Percentiles rank a stretch among this genome's conserved stretches.
Evolutionary conservation across 1,284 basidiomycete species (phyloP).

Genomic region (Malassezia japonica): DNA sequence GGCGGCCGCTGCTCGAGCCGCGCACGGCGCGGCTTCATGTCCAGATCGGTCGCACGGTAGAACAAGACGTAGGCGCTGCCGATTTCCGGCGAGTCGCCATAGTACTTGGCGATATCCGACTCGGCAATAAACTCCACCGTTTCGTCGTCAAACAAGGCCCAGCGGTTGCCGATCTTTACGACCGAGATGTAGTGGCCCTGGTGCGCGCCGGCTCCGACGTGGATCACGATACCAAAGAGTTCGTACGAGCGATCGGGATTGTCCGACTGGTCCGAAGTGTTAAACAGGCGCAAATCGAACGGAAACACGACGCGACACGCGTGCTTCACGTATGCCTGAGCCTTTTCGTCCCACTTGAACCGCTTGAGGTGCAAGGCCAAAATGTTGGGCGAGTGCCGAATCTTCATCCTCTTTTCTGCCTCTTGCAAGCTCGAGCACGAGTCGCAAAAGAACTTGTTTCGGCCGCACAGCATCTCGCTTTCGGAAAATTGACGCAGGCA

Average conservation of each 20-base stretch:
- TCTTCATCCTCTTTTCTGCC: conserved; percentile 97
- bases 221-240: conserved; percentile 89
- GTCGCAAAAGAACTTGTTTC: conserved; percentile 98
- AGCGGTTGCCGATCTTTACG: conserved; percentile 68
- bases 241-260: conserved; percentile 79
- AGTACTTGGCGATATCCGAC: conserved; percentile 80
- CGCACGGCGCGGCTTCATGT: conserved; percentile 7
- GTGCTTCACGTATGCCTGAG: conserved; percentile 81
- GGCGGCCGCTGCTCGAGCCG: conserved; percentile 3
- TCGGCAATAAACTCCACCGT: conserved; percentile 79
- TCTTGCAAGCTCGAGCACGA: conserved; percentile 91
- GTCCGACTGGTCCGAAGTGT: conserved; percentile 84
- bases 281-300: conserved; percentile 82
- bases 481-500: conserved; percentile 92
- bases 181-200: conserved; percentile 97
- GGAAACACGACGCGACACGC: conserved; percentile 94
- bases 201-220: conserved; percentile 89
- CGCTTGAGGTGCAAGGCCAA: conserved; percentile 91
- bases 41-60: conserved; percentile 78
- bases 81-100: conserved; percentile 69
- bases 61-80: conserved; percentile 94
- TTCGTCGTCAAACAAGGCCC: conserved; percentile 94
- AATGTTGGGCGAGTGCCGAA: conserved; percentile 86
- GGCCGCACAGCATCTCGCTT: conserved; percentile 92
- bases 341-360: conserved; percentile 90